phyloP scores from a whole-genome alignment of 371 early-diverging fungal genomes.

The Nematocida minor region DNA sequence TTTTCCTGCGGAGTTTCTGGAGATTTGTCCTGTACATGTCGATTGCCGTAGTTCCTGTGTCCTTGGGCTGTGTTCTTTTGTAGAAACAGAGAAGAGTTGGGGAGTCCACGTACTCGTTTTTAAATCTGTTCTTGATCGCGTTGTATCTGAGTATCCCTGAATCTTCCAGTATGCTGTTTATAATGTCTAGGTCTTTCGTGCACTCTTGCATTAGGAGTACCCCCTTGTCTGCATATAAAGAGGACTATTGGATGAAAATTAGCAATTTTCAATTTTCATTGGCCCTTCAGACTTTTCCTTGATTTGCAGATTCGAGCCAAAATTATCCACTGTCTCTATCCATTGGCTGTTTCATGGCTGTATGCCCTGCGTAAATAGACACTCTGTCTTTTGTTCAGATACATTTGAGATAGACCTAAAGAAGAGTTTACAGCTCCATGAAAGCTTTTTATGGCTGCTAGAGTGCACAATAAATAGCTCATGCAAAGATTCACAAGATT shows the following conservation, averaged over 20 bases:
- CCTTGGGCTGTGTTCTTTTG: background rate
- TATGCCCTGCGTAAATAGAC: too few relatives aligned
- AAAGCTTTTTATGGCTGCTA: too few relatives aligned
- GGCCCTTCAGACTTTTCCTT: too few relatives aligned
- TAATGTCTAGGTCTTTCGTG: constrained; percentile 18
- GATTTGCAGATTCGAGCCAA: too few relatives aligned
- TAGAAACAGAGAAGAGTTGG: background rate
- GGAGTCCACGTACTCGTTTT: background rate
- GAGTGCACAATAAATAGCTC: too few relatives aligned
- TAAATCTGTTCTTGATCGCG: constrained; percentile 44
- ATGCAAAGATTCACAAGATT: too few relatives aligned
- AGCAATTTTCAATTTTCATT: too few relatives aligned
- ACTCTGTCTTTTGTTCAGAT: too few relatives aligned
- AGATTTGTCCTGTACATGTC: constrained; percentile 19
- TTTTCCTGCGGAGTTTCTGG: constrained; percentile 36
- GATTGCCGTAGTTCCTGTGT: constrained; percentile 1
- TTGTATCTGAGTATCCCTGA: constrained; percentile 42
- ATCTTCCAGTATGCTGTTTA: constrained; percentile 40
- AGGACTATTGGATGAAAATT: background rate
- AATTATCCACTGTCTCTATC: too few relatives aligned
- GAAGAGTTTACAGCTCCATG: too few relatives aligned
- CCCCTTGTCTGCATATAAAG: background rate
- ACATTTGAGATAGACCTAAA: too few relatives aligned
- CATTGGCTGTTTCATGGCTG: too few relatives aligned
- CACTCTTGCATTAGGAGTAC: constrained; percentile 4